These are phyloP conservation scores for Begonia masoniana DNA, from an alignment of 306 rosid species.

Conservation along the genomic window DNA sequence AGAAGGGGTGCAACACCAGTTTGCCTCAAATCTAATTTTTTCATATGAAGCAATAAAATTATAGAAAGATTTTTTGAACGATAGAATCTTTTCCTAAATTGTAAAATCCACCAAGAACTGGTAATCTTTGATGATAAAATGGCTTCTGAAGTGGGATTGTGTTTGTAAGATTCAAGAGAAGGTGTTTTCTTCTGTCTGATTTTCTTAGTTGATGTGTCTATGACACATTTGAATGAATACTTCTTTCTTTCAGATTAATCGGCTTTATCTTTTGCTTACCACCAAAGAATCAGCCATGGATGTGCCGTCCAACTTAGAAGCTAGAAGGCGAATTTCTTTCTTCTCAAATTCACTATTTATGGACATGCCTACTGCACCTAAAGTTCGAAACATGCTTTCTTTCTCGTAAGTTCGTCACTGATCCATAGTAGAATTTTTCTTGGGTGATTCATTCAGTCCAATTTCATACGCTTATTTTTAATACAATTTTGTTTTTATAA, in stretches of 20 bases:
- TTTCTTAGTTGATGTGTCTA: neutral
- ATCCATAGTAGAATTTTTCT: neutral
- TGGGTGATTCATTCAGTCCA: too few relatives aligned
- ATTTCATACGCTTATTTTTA: neutral
- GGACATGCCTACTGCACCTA: constrained; percentile 94
- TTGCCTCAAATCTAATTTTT: too few relatives aligned
- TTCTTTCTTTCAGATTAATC: constrained; percentile 46
- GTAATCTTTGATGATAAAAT: too few relatives aligned
- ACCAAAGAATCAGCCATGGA: constrained; percentile 99
- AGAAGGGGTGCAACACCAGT: neutral
- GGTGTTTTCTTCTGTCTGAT: neutral
- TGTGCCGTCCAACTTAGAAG: constrained; percentile 95
- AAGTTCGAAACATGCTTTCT: constrained; percentile 98
- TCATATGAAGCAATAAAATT: too few relatives aligned
- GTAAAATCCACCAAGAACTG: too few relatives aligned
- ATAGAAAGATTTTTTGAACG: too few relatives aligned
- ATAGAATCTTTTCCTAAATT: too few relatives aligned
- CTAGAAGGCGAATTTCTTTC: constrained; percentile 86
- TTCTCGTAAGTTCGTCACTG: constrained; percentile 60
- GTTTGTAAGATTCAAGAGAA: neutral
- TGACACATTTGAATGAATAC: neutral
- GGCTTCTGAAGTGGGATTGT: too few relatives aligned
- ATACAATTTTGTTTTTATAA: neutral
- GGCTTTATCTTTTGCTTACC: constrained; percentile 67
- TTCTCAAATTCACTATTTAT: constrained; percentile 91